Evolutionary conservation across 2,329 filamentous ascomycete species (phyloP).

Genomic region (Neopestalotiopsis sp.): DNA sequence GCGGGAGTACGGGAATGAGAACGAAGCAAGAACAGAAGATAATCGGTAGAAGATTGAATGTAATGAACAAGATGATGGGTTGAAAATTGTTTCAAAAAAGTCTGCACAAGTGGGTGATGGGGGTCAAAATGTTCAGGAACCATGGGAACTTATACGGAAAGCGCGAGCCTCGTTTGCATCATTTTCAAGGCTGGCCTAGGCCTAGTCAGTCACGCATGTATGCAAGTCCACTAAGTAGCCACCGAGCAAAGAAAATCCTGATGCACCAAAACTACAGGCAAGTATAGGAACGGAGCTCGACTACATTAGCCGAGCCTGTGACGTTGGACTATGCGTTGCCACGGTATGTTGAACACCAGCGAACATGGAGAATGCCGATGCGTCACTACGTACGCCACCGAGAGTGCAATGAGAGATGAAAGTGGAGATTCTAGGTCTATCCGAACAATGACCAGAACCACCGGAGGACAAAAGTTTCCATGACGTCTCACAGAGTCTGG

Average conservation of each 20-base stretch:
- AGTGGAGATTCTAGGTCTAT: neutral
- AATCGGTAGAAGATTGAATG: neutral
- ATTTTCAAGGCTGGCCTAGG: neutral
- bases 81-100: constrained; percentile 29
- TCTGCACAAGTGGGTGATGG: constrained; percentile 14
- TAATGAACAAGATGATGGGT: constrained; percentile 10
- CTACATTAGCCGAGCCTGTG: neutral
- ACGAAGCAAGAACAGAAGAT: constrained; percentile 30
- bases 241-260: neutral
- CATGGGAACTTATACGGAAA: constrained; percentile 21
- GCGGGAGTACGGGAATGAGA: constrained; percentile 24
- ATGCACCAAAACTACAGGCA: constrained; percentile 15
- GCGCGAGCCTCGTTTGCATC: constrained; percentile 26
- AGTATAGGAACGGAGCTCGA: constrained; percentile 11
- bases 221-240: neutral
- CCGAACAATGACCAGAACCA: neutral
- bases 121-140: constrained; percentile 25
- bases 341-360: neutral
- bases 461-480: neutral
- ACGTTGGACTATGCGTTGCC: neutral
- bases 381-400: neutral
- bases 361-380: neutral
- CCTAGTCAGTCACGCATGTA: neutral
- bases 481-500: constrained; percentile 6
- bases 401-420: neutral